phyloP scores from a whole-genome alignment of 495 filamentous ascomycete species.

The Tuber borchii region DNA sequence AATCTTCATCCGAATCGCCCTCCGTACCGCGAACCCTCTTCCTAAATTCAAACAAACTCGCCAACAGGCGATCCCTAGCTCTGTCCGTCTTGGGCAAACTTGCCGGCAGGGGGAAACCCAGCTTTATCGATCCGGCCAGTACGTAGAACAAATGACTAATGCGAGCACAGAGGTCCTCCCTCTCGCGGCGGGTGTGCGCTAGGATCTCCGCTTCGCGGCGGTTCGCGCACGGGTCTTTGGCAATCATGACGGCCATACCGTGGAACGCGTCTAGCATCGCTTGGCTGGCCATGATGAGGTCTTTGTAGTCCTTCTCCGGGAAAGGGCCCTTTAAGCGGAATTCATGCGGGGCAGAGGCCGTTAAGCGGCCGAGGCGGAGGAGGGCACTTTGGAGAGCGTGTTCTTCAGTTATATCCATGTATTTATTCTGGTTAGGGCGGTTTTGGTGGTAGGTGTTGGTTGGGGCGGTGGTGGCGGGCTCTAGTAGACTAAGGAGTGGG shows the following conservation, averaged over 20 bases:
- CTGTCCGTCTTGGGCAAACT: slow-evolving; percentile 74
- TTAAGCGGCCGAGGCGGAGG: slow-evolving; percentile 62
- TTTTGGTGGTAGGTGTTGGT: slow-evolving; percentile 1
- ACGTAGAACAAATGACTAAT: slow-evolving; percentile 94
- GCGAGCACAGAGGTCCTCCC: slow-evolving; percentile 68
- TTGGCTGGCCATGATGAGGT: slow-evolving; percentile 69
- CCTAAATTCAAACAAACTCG: slow-evolving; percentile 79
- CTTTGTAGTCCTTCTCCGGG: slow-evolving; percentile 58
- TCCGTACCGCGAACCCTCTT: slow-evolving; percentile 51
- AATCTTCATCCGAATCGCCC: slow-evolving; percentile 59
- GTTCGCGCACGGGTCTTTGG: slow-evolving; percentile 68
- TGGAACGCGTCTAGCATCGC: slow-evolving; percentile 86
- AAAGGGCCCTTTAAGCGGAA: slow-evolving; percentile 82
- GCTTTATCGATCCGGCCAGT: slow-evolving; percentile 81
- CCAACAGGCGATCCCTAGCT: slow-evolving; percentile 74
- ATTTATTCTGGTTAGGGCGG: slow-evolving; percentile 47
- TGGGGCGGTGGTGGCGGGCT: slow-evolving; percentile 44
- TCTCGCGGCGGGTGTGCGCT: slow-evolving; percentile 69
- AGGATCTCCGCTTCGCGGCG: slow-evolving; percentile 74
- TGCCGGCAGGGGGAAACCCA: slow-evolving; percentile 87
- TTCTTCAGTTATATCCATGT: slow-evolving; percentile 79
- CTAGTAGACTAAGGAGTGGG: slow-evolving; percentile 68
- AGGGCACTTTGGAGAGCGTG: slow-evolving; percentile 58
- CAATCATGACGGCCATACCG: slow-evolving; percentile 87
- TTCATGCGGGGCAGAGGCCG: slow-evolving; percentile 67